Evolutionary conservation across 805 yeast species (phyloP).

Genomic region (Myxozyma nipponensis): DNA sequence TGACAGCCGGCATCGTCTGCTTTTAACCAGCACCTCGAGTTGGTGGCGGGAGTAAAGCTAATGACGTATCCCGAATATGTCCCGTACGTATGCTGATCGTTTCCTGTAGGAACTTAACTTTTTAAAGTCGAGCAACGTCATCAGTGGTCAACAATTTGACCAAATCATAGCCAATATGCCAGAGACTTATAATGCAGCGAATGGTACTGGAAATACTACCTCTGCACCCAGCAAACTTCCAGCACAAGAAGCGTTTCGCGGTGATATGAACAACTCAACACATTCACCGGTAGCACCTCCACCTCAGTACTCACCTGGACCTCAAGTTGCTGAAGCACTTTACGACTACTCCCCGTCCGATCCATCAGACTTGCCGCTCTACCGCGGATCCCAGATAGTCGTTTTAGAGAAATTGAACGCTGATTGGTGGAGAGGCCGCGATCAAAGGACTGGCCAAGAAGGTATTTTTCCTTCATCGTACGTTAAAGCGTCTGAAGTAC

Average conservation of each 20-base stretch:
- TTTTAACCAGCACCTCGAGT: too few relatives aligned
- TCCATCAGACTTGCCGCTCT: conserved; percentile 64
- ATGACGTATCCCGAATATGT: too few relatives aligned
- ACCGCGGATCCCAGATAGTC: conserved; percentile 63
- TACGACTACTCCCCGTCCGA: conserved; percentile 75
- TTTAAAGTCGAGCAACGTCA: conserved; percentile 67
- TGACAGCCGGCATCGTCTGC: too few relatives aligned
- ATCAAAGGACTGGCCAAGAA: conserved; percentile 43
- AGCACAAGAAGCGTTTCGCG: neutral
- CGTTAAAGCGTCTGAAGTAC: conserved; percentile 43
- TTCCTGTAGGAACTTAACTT: conserved; percentile 63
- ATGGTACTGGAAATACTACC: neutral
- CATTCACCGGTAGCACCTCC: conserved; percentile 23
- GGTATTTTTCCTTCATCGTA: conserved; percentile 93
- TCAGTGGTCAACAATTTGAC: conserved; percentile 52
- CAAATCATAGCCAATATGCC: conserved; percentile 56
- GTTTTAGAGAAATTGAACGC: conserved; percentile 69
- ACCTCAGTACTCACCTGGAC: conserved; percentile 27
- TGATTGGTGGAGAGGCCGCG: conserved; percentile 88
- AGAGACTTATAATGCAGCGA: conserved; percentile 33
- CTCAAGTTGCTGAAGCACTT: conserved; percentile 52
- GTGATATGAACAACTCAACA: neutral
- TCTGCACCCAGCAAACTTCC: neutral
- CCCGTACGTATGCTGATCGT: too few relatives aligned
- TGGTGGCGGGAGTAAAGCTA: too few relatives aligned